Conservation (phyloP, 2,329 filamentous ascomycete genomes). For the Aspergillus udagawae region DNA sequence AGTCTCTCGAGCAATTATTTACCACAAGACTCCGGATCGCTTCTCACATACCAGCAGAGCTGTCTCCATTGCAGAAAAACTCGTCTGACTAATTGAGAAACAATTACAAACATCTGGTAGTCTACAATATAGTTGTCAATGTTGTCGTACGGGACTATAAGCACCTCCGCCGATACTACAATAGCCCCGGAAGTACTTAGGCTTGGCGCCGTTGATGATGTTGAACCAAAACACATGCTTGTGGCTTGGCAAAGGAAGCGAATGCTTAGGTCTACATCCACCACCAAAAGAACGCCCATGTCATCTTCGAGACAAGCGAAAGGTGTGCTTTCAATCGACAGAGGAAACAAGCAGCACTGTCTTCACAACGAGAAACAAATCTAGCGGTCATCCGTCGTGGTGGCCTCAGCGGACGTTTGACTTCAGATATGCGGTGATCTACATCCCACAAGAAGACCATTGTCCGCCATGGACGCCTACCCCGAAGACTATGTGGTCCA, state of each 20-base stretch:
- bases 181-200: neutral
- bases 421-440: constrained; percentile 33
- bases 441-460: constrained; percentile 15
- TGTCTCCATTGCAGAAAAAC: neutral
- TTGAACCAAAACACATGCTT: neutral
- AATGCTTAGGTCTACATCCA: neutral
- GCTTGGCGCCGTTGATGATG: neutral
- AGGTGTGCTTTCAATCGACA: neutral
- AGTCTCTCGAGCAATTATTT: neutral
- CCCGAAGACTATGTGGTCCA: constrained; percentile 71
- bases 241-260: neutral
- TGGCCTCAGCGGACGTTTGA: constrained; percentile 8
- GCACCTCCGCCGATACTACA: neutral
- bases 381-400: neutral
- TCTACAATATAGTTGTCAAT: neutral
- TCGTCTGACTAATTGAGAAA: neutral
- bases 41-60: neutral
- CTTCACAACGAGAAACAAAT: neutral
- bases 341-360: neutral
- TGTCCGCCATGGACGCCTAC: constrained; percentile 45
- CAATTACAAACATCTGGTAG: neutral
- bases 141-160: neutral
- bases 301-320: neutral
- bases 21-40: neutral
- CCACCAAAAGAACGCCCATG: neutral